Evolutionary conservation across 257 asterid genomes (phyloP), one percentile per base, ranked within the genome.

Genomic region (Petunia axillaris): DNA sequence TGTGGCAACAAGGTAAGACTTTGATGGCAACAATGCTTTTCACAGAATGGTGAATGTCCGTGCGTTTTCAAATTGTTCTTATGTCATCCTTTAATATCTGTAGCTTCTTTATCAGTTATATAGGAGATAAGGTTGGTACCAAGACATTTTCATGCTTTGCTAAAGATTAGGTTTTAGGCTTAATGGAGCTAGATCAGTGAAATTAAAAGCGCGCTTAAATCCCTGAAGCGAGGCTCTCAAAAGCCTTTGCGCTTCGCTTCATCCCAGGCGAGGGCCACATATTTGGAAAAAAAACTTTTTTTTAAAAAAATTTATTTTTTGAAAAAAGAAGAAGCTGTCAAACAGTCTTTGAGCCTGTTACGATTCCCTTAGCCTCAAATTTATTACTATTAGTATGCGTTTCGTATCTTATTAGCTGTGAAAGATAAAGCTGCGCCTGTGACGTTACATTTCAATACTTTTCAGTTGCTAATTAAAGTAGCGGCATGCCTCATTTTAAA

Each of bases 1-100:
- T 86, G 84, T 96, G 99, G 99, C 84, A 81, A 83, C 91, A 80
- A 93, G 97, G 99, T 96, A 90, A 82, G 46, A 65, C 71, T 84
- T 76, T 62, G 79, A 73, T 78, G 16, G 76, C 64, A 81, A 64
- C 84, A 81, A 76, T 81, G 79, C 80, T 83, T 66, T 38, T 53
- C 70, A 71, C 59, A 48, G 35, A 4, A 35, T 64, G 50, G 10
- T 35, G 77, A 48, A 48, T 48, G 25, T 10, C 62, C 44, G 48
- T 41, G 36, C 78, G 8, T 41, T 71, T 71, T 85, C 73, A 41
- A 50, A 40, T 52, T 50, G 13, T 73, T 16, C 64, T 66, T 82
- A 59, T 48, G 77, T 35, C 77, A 48, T 71, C 44, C 60, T 35
- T 71, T 71, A 1, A 46, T 71, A 48, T 48, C 59, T 2, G 77